Conservation (phyloP, 768 basidiomycete genomes). For the Suillus lakei region DNA sequence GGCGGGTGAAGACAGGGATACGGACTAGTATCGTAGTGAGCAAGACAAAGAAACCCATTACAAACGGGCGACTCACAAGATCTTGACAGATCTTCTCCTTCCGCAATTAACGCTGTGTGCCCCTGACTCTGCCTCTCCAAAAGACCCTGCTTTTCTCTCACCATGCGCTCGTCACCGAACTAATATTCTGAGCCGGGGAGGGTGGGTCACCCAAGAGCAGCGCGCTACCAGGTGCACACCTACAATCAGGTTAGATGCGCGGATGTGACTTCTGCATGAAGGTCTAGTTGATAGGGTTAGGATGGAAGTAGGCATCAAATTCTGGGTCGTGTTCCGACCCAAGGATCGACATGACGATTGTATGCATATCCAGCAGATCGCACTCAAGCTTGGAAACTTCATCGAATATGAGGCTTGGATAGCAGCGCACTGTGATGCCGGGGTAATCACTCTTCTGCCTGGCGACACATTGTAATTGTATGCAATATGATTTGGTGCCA, state of each 20-base stretch:
- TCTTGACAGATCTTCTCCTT: conserved; percentile 60
- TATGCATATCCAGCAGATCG: background rate
- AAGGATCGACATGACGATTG: background rate
- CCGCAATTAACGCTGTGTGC: conserved; percentile 63
- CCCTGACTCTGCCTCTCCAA: conserved; percentile 71
- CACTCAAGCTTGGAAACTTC: background rate
- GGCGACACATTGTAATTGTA: too few species aligned
- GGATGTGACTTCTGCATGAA: too few species aligned
- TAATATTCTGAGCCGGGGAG: too few species aligned
- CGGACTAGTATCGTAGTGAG: conserved; percentile 37
- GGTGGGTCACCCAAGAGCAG: too few species aligned
- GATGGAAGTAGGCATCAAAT: background rate
- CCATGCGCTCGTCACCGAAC: too few species aligned
- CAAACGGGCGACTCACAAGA: conserved; percentile 47
- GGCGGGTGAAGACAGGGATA: conserved; percentile 61
- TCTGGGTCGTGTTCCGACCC: background rate
- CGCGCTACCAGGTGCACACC: too few species aligned
- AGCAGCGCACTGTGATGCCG: background rate
- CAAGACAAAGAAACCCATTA: background rate
- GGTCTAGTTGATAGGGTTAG: too few species aligned
- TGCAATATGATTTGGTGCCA: too few species aligned
- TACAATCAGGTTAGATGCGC: too few species aligned
- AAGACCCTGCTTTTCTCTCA: conserved; percentile 61
- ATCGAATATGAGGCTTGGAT: background rate
- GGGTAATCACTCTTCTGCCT: background rate